Conservation (phyloP, 163 green algal genomes). For the Scenedesmus sp. region DNA sequence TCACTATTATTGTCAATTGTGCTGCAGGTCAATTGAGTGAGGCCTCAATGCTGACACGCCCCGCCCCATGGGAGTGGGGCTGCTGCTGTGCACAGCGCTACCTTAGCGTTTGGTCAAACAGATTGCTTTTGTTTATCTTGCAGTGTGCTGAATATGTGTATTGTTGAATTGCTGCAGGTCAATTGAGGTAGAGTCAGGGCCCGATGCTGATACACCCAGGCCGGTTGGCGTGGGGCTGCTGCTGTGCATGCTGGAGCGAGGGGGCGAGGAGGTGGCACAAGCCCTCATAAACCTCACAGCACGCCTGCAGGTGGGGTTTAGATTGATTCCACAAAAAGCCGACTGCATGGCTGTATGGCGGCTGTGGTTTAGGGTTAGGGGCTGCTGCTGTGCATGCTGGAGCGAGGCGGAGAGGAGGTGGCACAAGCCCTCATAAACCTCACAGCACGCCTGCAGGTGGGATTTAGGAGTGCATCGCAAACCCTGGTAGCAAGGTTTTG, state of each 20-base stretch:
- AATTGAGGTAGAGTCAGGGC: slow-evolving; percentile 80
- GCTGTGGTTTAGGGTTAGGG: background rate
- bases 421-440: too few relatives aligned
- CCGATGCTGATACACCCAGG: slow-evolving; percentile 84
- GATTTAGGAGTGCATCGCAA: too few relatives aligned
- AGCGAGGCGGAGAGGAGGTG: too few relatives aligned
- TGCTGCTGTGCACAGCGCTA: slow-evolving; percentile 67
- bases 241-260: slow-evolving; percentile 85
- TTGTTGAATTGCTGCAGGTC: slow-evolving; percentile 35
- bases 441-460: background rate
- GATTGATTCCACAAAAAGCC: background rate
- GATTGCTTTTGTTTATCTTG: too few relatives aligned
- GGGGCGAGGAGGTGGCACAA: slow-evolving; percentile 62
- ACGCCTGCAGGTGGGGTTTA: slow-evolving; percentile 62
- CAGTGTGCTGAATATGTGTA: too few relatives aligned
- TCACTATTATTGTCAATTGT: background rate
- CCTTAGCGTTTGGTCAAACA: too few relatives aligned
- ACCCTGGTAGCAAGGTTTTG: background rate
- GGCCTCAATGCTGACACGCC: slow-evolving; percentile 84
- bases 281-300: slow-evolving; percentile 72
- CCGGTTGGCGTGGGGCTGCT: slow-evolving; percentile 84
- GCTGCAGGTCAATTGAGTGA: slow-evolving; percentile 70
- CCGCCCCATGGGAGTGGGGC: slow-evolving; percentile 77
- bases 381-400: background rate
- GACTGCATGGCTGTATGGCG: background rate